Percentiles rank a stretch among this genome's conserved stretches.
Evolutionary conservation across 2,329 filamentous ascomycete species (phyloP).

Genomic region (Penicillium glabrum): DNA sequence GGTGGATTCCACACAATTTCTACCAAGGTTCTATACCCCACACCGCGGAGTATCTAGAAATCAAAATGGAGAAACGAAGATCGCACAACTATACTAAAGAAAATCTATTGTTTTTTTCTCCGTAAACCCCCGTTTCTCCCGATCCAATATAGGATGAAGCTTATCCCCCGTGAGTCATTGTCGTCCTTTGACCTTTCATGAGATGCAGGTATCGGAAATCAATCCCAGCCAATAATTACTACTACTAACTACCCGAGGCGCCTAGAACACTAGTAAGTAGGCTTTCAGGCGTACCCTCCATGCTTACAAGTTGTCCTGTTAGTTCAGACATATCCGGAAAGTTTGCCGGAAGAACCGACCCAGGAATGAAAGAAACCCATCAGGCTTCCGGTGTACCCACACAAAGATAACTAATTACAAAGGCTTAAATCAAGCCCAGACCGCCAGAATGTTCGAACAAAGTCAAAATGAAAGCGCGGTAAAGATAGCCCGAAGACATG

Average conservation of each 20-base stretch:
- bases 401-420: not conserved
- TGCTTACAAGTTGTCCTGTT: not conserved
- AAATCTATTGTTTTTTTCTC: not conserved
- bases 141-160: not conserved
- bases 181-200: not conserved
- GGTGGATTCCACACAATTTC: not conserved
- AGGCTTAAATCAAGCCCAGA: not conserved
- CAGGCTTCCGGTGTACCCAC: not conserved
- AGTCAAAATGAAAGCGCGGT: not conserved
- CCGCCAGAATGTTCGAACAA: not conserved
- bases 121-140: not conserved
- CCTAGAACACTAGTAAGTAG: not conserved
- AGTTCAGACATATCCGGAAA: too few species aligned
- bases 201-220: not conserved
- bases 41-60: not conserved
- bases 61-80: not conserved
- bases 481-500: not conserved
- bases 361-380: not conserved
- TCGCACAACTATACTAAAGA: not conserved
- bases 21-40: not conserved
- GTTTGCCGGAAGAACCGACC: not conserved
- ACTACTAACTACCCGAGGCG: not conserved
- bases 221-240: not conserved
- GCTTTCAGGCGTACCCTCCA: not conserved
- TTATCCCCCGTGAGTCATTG: not conserved